Evolutionary conservation across 2,329 filamentous ascomycete species (phyloP).

Genomic region (Cercospora sojina): DNA sequence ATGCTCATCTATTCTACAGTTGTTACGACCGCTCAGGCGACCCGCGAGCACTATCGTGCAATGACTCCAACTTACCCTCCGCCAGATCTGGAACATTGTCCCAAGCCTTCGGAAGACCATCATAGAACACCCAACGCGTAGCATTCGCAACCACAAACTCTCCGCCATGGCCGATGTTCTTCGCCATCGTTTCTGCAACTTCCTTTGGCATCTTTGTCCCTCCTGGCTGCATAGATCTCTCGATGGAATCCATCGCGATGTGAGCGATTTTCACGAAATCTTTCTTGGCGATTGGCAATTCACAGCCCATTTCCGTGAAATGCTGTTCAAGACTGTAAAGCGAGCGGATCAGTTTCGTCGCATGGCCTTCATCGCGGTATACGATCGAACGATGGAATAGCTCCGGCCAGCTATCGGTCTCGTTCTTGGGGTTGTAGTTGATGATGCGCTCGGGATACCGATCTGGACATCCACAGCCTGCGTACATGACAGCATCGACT

Average conservation of each 20-base stretch:
- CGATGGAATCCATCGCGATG: constrained; percentile 3
- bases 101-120: constrained; percentile 5
- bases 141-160: constrained; percentile 5
- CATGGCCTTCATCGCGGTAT: constrained; percentile 12
- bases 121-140: constrained; percentile 13
- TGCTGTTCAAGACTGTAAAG: constrained; percentile 1
- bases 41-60: background rate
- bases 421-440: background rate
- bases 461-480: constrained; percentile 1
- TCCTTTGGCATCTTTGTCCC: constrained; percentile 6
- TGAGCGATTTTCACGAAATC: constrained; percentile 3
- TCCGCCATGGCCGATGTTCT: constrained; percentile 1
- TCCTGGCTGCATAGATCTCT: constrained; percentile 4
- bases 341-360: background rate
- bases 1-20: background rate
- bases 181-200: background rate
- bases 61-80: background rate
- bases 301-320: background rate
- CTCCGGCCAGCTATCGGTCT: background rate
- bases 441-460: constrained; percentile 1
- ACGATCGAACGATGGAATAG: constrained; percentile 4
- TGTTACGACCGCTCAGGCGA: background rate
- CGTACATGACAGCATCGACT: constrained; percentile 12
- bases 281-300: background rate
- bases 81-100: constrained; percentile 5